These are phyloP conservation scores for Neofusicoccum sp. DNA, from an alignment of 2,329 filamentous ascomycete genomes.

Conservation along the genomic window DNA sequence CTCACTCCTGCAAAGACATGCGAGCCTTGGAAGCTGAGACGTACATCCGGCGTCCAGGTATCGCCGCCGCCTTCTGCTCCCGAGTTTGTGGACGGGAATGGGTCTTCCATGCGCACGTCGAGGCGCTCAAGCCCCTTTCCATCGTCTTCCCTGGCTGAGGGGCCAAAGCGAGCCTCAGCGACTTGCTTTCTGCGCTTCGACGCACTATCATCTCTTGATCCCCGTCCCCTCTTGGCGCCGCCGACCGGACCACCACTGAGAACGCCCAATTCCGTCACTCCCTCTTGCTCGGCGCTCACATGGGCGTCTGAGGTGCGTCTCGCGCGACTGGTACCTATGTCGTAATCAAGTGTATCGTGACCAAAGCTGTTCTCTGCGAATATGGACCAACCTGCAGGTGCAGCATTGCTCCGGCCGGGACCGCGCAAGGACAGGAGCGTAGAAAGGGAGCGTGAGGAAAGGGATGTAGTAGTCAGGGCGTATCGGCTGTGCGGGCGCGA, in stretches of 20 bases:
- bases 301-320: background rate
- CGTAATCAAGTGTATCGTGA: conserved; percentile 52
- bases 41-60: conserved; percentile 61
- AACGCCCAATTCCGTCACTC: background rate
- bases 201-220: conserved; percentile 25
- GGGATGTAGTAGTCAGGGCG: conserved; percentile 65
- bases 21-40: conserved; percentile 70
- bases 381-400: conserved; percentile 77
- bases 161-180: conserved; percentile 72
- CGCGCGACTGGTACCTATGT: background rate
- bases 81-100: conserved; percentile 31
- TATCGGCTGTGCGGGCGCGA: conserved; percentile 75
- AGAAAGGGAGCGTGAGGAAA: conserved; percentile 71
- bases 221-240: conserved; percentile 3
- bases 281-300: background rate
- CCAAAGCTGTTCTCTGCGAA: conserved; percentile 68
- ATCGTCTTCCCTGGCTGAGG: conserved; percentile 41
- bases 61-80: conserved; percentile 23
- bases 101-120: conserved; percentile 54
- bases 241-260: background rate
- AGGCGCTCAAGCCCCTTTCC: conserved; percentile 50
- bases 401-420: conserved; percentile 68
- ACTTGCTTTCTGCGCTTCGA: conserved; percentile 63
- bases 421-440: conserved; percentile 72
- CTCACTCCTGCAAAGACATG: conserved; percentile 83